Percentiles rank a stretch among this genome's conserved stretches.
Conservation (phyloP, 2,329 filamentous ascomycete genomes). For the Alternaria rosae region DNA sequence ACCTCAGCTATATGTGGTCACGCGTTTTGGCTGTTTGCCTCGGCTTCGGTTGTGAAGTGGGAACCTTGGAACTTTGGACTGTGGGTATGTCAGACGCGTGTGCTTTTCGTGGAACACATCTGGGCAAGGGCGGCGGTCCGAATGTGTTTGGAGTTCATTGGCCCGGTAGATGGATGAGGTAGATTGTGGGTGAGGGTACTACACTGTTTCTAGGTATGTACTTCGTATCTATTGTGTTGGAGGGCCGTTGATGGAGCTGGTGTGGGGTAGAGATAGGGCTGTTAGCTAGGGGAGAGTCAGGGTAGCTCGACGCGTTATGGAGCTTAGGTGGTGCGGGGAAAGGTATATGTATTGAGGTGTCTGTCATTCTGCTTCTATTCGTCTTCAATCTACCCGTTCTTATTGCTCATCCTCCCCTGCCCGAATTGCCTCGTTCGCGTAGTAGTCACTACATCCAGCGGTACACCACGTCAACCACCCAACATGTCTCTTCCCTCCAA, state of each 20-base stretch:
- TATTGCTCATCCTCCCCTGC: neutral
- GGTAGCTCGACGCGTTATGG: neutral
- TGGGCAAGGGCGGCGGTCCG: neutral
- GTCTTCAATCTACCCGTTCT: neutral
- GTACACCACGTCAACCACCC: neutral
- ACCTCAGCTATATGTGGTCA: neutral
- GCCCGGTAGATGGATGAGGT: neutral
- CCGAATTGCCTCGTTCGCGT: neutral
- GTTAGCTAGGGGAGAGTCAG: neutral
- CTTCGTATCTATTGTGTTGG: neutral
- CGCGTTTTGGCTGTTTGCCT: neutral
- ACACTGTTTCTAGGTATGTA: neutral
- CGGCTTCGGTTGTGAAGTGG: neutral
- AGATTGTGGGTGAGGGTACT: neutral
- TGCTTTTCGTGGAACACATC: neutral
- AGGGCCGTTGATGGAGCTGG: neutral
- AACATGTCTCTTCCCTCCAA: conserved; percentile 57
- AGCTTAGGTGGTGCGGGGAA: neutral
- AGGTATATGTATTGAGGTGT: neutral
- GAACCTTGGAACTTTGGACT: no score
- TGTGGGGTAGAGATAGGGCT: neutral
- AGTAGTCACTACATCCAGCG: neutral
- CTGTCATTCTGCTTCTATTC: neutral
- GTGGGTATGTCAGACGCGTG: no score
- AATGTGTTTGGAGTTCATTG: neutral